Conservation (phyloP, 163 green algal species). For the Chloroidium sp. region DNA sequence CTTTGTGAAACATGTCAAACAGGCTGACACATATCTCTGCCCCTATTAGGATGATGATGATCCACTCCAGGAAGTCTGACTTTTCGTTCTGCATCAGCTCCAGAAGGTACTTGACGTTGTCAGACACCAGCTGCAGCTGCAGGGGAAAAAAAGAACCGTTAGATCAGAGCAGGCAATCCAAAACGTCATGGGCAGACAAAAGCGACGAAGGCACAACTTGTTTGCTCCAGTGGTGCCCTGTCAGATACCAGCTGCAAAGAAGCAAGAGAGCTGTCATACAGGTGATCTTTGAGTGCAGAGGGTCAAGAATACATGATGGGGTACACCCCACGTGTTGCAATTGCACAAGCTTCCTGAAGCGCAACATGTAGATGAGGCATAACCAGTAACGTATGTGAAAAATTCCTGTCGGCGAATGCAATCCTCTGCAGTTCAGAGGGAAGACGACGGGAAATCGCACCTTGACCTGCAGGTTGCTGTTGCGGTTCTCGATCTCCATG, state of each 20-base stretch:
- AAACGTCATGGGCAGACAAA: too few species aligned
- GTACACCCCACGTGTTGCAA: too few species aligned
- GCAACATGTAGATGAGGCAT: too few species aligned
- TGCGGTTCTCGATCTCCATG: slow-evolving; percentile 46
- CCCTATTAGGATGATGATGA: slow-evolving; percentile 76
- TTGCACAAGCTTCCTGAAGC: too few species aligned
- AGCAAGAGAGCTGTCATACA: too few species aligned
- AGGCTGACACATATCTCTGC: slow-evolving; percentile 62
- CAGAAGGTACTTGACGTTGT: slow-evolving; percentile 71
- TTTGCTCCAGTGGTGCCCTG: too few species aligned
- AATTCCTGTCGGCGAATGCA: neutral
- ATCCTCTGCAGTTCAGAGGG: neutral
- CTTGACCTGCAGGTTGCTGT: slow-evolving; percentile 38
- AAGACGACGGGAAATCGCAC: neutral
- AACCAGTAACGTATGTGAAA: too few species aligned
- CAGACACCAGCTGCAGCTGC: slow-evolving; percentile 39
- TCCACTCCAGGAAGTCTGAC: slow-evolving; percentile 73
- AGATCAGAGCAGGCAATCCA: too few species aligned
- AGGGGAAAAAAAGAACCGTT: neutral
- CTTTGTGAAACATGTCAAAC: slow-evolving; percentile 13
- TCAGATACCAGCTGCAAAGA: too few species aligned
- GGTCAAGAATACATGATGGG: too few species aligned
- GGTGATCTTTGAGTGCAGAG: too few species aligned
- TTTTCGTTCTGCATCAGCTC: slow-evolving; percentile 84
- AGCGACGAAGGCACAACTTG: too few species aligned